Evolutionary conservation across 2,329 filamentous ascomycete genomes (phyloP), one percentile per base, ranked within the genome.

Genomic region (Hymenotorrendiella dingleyae): DNA sequence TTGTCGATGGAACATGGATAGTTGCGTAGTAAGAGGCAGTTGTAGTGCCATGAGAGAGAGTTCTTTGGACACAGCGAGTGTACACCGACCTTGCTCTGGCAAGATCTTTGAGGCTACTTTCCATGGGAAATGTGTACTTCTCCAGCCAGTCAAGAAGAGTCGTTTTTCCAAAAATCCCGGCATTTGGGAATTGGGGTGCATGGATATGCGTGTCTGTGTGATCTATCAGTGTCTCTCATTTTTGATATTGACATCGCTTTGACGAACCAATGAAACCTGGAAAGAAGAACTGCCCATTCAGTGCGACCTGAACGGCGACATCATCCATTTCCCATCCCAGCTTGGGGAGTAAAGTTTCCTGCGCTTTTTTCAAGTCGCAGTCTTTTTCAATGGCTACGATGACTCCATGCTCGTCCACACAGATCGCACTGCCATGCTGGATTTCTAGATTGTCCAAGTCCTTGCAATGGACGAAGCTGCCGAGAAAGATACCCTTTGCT

Each of bases 11-110:
- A 1, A 94, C 85, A 62, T 94, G 82, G 49, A 88, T 80, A 20
- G 93, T 97, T 45, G 91, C 91, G 63, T 86, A 97, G 72, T 97
- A 97, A n/a, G 87, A 79, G 5, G 89, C 89, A 9, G 86, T 93
- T 0, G 93, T 98, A 8, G 93, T 98, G 49, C 93, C 93, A 61
- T 96, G 81, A 17, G 86, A 76, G 9, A 98, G 76, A 0, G 89
- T 95, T 35, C 86, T 80, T 22, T 79, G 72, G 50, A 98, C 78
- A 50, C 86, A 84, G 45, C 84, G 82, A 19, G 75, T 74, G 67
- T 97, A 98, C 48, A 94, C 81, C 26, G 69, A 71, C 11, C 70
- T 71, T 1, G 89, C 88, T 57, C 77, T 80, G 42, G 66, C 51
- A 4, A 80, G 67, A 49, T 79, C 71, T 6, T 72, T 67, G 46